Evolutionary conservation across 106 monocot genomes (phyloP).

Genomic region (Allium cepa): DNA sequence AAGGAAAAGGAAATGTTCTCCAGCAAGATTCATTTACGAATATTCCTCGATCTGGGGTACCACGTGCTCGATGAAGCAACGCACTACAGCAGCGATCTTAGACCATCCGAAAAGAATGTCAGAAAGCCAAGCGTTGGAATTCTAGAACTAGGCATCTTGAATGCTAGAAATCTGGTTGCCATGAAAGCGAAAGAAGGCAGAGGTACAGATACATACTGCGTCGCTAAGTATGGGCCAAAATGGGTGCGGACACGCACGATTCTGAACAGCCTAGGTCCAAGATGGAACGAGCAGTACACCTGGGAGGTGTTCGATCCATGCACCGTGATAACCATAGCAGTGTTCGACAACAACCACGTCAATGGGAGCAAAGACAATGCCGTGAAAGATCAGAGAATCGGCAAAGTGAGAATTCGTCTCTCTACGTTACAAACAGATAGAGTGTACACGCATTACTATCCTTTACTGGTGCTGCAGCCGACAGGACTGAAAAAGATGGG

Average conservation of each 20-base stretch:
- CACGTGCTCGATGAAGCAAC: conserved; percentile 90
- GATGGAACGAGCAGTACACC: conserved; percentile 57
- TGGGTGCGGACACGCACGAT: conserved; percentile 52
- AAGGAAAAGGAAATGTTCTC: not conserved
- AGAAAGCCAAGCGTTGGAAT: conserved; percentile 35
- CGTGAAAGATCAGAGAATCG: conserved; percentile 36
- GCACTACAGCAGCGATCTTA: conserved; percentile 82
- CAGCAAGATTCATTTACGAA: conserved; percentile 32
- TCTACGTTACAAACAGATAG: conserved; percentile 41
- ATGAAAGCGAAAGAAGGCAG: conserved; percentile 43
- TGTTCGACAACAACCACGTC: conserved; percentile 46
- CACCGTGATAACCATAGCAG: conserved; percentile 46
- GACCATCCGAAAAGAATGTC: conserved; percentile 33
- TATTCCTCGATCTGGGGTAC: conserved; percentile 68
- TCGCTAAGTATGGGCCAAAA: conserved; percentile 50
- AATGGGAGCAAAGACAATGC: conserved; percentile 15
- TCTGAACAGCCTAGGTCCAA: conserved; percentile 28
- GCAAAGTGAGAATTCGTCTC: conserved; percentile 50
- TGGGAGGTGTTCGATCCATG: conserved; percentile 68
- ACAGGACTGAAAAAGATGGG: conserved; percentile 54
- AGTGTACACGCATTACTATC: conserved; percentile 49
- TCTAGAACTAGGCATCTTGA: conserved; percentile 42
- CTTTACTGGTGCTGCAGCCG: conserved; percentile 29
- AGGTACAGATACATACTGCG: conserved; percentile 45
- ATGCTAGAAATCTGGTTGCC: conserved; percentile 33